Evolutionary conservation across 1,284 basidiomycete genomes (phyloP), one percentile per base, ranked within the genome.

Genomic region (Cystobasidiaceae sp.): DNA sequence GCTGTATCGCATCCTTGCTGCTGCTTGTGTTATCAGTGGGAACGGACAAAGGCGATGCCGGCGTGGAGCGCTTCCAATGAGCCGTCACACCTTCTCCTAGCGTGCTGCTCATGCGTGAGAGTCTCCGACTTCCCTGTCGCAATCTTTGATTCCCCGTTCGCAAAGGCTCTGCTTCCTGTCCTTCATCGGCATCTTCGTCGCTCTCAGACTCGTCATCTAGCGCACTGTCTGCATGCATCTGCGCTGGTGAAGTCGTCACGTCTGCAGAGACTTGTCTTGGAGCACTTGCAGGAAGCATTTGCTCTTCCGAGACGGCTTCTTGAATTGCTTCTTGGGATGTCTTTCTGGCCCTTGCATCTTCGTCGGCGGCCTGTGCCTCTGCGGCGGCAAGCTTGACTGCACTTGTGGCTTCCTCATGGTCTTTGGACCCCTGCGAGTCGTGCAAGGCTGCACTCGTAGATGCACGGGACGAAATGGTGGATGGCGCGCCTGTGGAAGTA

Each of bases 31-130:
- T n/a, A n/a, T n/a, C n/a, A n/a, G n/a, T n/a, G n/a, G n/a, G n/a
- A n/a, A n/a, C n/a, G n/a, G n/a, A n/a, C n/a, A n/a, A n/a, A 15
- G 33, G 9, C 33, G 19, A 5, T 8, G 51, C n/a, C 4, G 11
- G 19, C 27, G 28, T 9, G 4, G 51, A 37, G 15, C 33, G 41
- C 39, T 56, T 56, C 54, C 54, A 56, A 30, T 56, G 54, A 7
- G 54, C 54, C 9, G 54, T 56, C 9, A 56, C 45, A 4, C 54
- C 54, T 44, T 56, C 54, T 27, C 54, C 54, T 5, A 56, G 27
- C 3, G 54, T 56, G 44, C 54, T 56, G 27, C 54, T 56, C 54
- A 56, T 21, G 39, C 54, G 54, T 4, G 54, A 56, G 17, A 56
- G 25, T 17, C 34, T 21, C 15, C 37, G 37, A 56, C 54, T 56